Base-by-base conservation (phyloP, 805 yeast species). In the Candida orba region DNA sequence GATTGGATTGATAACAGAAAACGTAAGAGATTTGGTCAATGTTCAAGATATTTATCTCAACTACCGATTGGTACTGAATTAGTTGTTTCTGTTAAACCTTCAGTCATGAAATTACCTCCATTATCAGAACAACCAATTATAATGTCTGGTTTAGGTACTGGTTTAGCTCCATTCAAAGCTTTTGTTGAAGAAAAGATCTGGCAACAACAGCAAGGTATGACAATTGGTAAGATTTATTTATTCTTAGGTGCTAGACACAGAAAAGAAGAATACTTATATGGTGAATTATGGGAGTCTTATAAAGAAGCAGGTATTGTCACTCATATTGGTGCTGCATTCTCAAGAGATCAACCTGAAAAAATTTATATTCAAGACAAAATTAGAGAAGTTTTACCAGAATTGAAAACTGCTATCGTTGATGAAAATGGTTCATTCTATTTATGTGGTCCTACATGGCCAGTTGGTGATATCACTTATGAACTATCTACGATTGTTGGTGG, bases 391-490 rank as follows among this genome's bases (percentile, higher is more conserved):
- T 67, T 87, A 57, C 74, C 71, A 41, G 82, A 78, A 36, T 74
- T 91, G 64, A 84, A 84, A 39, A 85, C 79, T 36, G 90, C 96
- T 40, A 78, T 91, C 65, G 83, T 81, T 36, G 68, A 71, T 50
- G 75, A 89, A 67, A 69, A 81, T 45, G 98, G 98, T 45, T 81
- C 89, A 23, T 91, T 91, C 77, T 91, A 91, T 69, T 74, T 91
- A 62, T 91, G 98, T 79, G 98, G 98, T 50, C 98, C 98, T 36
- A 91, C 97, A 2, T 91, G 98, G 98, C 98, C 98, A 30, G 97
- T 91, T 59, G 96, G 98, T 10, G 96, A 90, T 63, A 85, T 91
- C 56, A 85, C 96, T 42, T 84, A 82, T 36, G 95, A 96, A 56
- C 71, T 91, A 53, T 84, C 84, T 58, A 95, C 87, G 51, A 84